Base-by-base conservation (phyloP, 1,284 basidiomycete genomes). In the Anthracocystis walkeri region DNA sequence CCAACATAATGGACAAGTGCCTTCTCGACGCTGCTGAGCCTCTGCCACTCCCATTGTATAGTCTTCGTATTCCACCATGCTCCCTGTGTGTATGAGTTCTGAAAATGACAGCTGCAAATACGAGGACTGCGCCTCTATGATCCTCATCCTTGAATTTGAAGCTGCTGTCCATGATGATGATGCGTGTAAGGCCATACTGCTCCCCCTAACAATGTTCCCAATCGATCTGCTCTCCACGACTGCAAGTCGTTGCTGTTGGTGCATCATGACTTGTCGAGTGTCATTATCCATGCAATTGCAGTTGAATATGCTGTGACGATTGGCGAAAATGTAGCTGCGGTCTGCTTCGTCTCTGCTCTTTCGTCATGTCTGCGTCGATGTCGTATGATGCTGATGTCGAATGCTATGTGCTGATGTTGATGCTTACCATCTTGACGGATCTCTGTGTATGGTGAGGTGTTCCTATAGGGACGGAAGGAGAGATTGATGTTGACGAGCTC, bases 401-500 rank as follows among this genome's bases (percentile, higher is more conserved):
- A 41, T 50, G 50, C 50, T 44, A 51, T 7, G 33, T 33, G 16
- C 38, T 41, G 51, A 40, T 44, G 52, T 23, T 72, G 58, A 72
- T 73, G 66, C 75, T 77, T 73, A 77, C 75, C 75, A 77, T 77
- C 70, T 77, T 77, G 75, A 74, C 61, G 71, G 75, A 77, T 77
- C 65, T 73, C 51, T 73, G 58, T 71, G 40, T 75, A 35, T 65
- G 58, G 63, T 69, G 72, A 75, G 72, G 72, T 44, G 71, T 74
- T 68, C 71, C 66, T 69, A 59, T 59, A 69, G 66, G 50, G 60
- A 38, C 58, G 48, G 56, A 66, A 66, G 72, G 57, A 65, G 59
- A 56, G 57, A 40, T 46, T 52, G 59, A 69, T 59, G 59, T 61
- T 38, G 66, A 69, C 63, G 45, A 65, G 60, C 62, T 45, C 54